Conservation (phyloP, 495 filamentous ascomycete species). For the Bathelium albidoporum region DNA sequence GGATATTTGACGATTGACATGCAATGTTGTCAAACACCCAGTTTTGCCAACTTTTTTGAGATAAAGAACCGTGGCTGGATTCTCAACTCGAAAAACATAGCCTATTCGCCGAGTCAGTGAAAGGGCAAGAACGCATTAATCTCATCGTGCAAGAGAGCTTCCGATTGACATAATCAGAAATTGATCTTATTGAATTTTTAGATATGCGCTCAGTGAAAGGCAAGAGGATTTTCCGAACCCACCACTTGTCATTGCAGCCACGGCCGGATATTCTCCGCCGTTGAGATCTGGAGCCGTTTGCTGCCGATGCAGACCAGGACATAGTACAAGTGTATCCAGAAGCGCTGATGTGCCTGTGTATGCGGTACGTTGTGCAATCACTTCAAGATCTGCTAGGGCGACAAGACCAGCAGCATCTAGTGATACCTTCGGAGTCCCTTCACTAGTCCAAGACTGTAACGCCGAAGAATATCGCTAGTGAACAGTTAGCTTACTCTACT, state of each 20-base stretch:
- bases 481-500: neutral
- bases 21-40: constrained; percentile 18
- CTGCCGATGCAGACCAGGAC: constrained; percentile 51
- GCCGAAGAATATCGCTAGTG: neutral
- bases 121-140: neutral
- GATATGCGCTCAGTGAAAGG: no score
- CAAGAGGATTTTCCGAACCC: neutral
- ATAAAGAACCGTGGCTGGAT: constrained; percentile 20
- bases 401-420: constrained; percentile 24
- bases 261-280: constrained; percentile 23
- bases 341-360: constrained; percentile 42
- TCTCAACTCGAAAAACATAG: constrained; percentile 27
- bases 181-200: no score
- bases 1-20: constrained; percentile 1
- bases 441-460: neutral
- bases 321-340: constrained; percentile 45
- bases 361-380: constrained; percentile 43
- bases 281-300: constrained; percentile 39
- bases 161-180: neutral
- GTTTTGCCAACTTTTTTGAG: constrained; percentile 19
- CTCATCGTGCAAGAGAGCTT: neutral
- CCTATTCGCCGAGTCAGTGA: constrained; percentile 1
- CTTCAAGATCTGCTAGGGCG: constrained; percentile 46
- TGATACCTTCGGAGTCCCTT: constrained; percentile 5
- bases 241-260: constrained; percentile 21